These are phyloP conservation scores for Pseudomassariella vexata DNA, from an alignment of 2,329 filamentous ascomycete species.

Conservation along the genomic window DNA sequence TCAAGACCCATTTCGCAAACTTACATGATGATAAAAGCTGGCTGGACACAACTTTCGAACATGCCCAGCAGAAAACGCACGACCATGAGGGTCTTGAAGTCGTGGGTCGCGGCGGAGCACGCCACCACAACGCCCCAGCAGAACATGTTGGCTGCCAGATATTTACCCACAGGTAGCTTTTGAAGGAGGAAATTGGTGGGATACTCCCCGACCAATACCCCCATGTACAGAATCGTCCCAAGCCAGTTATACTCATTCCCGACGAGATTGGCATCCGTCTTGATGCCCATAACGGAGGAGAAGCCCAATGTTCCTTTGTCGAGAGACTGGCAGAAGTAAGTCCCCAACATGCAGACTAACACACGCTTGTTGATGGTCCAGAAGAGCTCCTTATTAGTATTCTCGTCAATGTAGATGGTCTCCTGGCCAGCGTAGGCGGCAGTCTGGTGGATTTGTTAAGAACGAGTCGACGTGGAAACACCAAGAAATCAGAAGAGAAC, in stretches of 20 bases:
- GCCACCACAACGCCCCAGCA: constrained; percentile 35
- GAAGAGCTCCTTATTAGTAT: constrained; percentile 43
- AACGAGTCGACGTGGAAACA: too few species aligned
- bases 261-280: constrained; percentile 22
- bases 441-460: too few species aligned
- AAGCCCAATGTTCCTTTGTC: constrained; percentile 23
- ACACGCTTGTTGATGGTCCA: constrained; percentile 42
- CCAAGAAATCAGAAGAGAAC: too few species aligned
- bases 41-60: constrained; percentile 39
- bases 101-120: constrained; percentile 25
- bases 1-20: too few species aligned
- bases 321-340: constrained; percentile 37
- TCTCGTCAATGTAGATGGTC: constrained; percentile 38
- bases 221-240: constrained; percentile 34
- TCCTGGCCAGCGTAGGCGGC: constrained; percentile 4
- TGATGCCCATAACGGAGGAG: constrained; percentile 20
- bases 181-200: constrained; percentile 32
- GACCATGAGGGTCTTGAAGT: constrained; percentile 27
- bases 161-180: constrained; percentile 31
- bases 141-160: constrained; percentile 30
- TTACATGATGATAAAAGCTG: constrained; percentile 38
- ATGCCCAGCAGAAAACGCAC: constrained; percentile 33
- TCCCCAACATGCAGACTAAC: constrained; percentile 44
- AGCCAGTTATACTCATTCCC: constrained; percentile 30
- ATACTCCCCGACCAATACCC: constrained; percentile 34